Conservation (phyloP, 306 rosid species). For the Prunus mume region DNA sequence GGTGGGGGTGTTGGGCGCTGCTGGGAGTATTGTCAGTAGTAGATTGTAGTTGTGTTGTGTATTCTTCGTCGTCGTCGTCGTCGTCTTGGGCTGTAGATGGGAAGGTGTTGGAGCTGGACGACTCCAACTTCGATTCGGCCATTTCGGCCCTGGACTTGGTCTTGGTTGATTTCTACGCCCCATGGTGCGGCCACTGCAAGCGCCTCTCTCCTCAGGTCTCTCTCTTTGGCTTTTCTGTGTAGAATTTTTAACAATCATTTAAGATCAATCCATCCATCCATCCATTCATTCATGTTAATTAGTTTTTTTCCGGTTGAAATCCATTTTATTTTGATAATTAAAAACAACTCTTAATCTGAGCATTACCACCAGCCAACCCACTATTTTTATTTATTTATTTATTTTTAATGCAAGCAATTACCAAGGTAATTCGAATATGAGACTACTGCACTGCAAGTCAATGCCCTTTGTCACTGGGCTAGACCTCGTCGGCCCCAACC, state of each 20-base stretch:
- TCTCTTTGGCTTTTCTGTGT: neutral
- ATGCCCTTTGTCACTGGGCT: too few species aligned
- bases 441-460: too few species aligned
- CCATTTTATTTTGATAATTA: constrained; percentile 2
- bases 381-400: too few species aligned
- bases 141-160: constrained; percentile 72
- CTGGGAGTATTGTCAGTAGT: neutral
- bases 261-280: neutral
- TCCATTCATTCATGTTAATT: neutral
- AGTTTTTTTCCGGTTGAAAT: neutral
- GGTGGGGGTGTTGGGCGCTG: constrained; percentile 1
- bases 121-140: constrained; percentile 81
- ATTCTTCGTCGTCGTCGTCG: constrained; percentile 27
- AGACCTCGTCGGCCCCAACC: too few species aligned
- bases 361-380: too few species aligned
- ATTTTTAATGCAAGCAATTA: too few species aligned
- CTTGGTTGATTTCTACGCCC: constrained; percentile 90
- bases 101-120: constrained; percentile 76
- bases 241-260: neutral
- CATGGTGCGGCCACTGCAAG: constrained; percentile 99
- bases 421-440: too few species aligned
- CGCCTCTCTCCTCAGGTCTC: constrained; percentile 92
- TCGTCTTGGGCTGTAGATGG: constrained; percentile 61
- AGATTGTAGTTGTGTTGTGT: neutral
- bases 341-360: neutral